phyloP scores from a whole-genome alignment of 2,329 filamentous ascomycete genomes.

The Exophiala sp. region DNA sequence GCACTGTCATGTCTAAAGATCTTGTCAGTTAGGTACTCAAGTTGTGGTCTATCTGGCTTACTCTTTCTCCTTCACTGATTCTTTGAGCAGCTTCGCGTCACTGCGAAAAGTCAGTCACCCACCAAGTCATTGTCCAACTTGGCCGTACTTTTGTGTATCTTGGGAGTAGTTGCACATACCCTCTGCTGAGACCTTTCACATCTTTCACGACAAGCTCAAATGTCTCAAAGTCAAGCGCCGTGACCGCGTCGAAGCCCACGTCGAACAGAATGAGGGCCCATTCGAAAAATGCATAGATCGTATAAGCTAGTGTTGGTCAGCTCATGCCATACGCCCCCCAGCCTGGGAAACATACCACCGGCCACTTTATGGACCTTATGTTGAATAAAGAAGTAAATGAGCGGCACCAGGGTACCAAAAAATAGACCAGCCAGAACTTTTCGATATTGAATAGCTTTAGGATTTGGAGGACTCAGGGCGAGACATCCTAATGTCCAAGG shows the following conservation, averaged over 20 bases:
- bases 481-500: conserved; percentile 95
- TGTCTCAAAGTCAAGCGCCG: conserved; percentile 81
- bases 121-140: conserved; percentile 35
- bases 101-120: conserved; percentile 41
- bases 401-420: conserved; percentile 82
- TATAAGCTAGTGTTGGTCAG: conserved; percentile 67
- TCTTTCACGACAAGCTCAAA: conserved; percentile 88
- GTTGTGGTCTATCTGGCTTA: conserved; percentile 49
- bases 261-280: conserved; percentile 94
- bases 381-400: conserved; percentile 97
- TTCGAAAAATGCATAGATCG: conserved; percentile 95
- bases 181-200: conserved; percentile 85
- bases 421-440: conserved; percentile 80
- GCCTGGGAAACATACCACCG: conserved; percentile 64
- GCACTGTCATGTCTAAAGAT: conserved; percentile 68
- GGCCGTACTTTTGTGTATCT: conserved; percentile 66
- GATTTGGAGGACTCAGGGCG: conserved; percentile 79
- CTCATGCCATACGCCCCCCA: background rate
- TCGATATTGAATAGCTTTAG: conserved; percentile 77
- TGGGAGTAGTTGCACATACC: conserved; percentile 97
- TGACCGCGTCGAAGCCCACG: conserved; percentile 93
- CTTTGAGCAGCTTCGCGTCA: conserved; percentile 47
- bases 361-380: conserved; percentile 94
- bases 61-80: conserved; percentile 65
- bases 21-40: conserved; percentile 31